These are phyloP conservation scores for Trypanosoma cruzi DNA, from an alignment of 208 protist species.

Conservation along the genomic window DNA sequence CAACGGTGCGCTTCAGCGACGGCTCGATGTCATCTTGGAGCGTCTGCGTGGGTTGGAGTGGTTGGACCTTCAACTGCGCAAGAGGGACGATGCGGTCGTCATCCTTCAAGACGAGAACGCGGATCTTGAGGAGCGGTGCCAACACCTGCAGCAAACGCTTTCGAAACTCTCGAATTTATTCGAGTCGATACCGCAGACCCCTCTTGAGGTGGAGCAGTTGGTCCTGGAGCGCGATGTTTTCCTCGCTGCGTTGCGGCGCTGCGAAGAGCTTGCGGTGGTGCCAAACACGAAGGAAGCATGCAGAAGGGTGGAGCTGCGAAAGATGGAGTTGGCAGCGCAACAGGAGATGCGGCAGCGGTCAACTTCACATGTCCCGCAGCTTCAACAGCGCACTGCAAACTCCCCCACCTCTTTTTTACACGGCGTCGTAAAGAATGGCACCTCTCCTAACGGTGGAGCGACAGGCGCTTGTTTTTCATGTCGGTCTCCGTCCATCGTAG, in stretches of 20 bases:
- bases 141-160: slow-evolving; percentile 13
- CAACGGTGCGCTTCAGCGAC: not conserved
- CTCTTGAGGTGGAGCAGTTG: slow-evolving; percentile 14
- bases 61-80: slow-evolving; percentile 8
- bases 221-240: slow-evolving; percentile 21
- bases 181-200: slow-evolving; percentile 8
- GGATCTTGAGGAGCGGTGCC: slow-evolving; percentile 9
- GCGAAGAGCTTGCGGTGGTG: slow-evolving; percentile 3
- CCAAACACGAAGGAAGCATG: slow-evolving; percentile 6
- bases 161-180: slow-evolving; percentile 24
- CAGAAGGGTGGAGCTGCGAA: slow-evolving; percentile 10
- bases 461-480: not conserved
- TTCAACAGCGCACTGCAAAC: not conserved
- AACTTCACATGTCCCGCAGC: not conserved
- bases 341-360: not conserved
- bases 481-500: slow-evolving; percentile 3
- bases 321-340: slow-evolving; percentile 9
- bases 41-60: slow-evolving; percentile 3
- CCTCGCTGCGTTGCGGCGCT: slow-evolving; percentile 10
- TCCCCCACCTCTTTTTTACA: not conserved
- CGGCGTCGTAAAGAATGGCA: too few species aligned
- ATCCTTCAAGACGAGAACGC: slow-evolving; percentile 19
- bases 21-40: slow-evolving; percentile 6
- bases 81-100: slow-evolving; percentile 9
- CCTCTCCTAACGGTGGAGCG: not conserved